Evolutionary conservation across 2,329 filamentous ascomycete species (phyloP), one percentile per base, ranked within the genome.

Genomic region (Aspergillus sp.): DNA sequence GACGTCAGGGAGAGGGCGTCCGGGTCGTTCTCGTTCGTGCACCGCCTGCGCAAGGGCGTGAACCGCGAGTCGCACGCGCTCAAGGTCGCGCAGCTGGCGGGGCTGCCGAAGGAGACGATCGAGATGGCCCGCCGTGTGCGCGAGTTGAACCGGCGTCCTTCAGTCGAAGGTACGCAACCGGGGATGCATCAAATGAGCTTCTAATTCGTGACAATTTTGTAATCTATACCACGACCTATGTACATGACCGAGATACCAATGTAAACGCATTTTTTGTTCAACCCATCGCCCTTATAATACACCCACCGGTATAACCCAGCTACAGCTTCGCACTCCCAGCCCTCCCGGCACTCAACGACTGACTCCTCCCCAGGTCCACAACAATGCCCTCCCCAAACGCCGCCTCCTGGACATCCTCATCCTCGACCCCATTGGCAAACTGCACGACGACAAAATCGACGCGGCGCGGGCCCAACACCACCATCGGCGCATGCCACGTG

Each of bases 401-500:
- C 16, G 89, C 84, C 72, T 96, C 86, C 76, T 99, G 91, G 64
- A 91, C 96, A 72, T 99, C 94, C 74, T 97, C 93, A 1, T 81
- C 75, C 0, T 75, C 82, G 11, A 94, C 87, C 2, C 89, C 91
- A 71, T 95, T 97, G 31, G 86, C 86, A 75, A 89, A 94, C 76
- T 97, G 93, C 60, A 89, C 83, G 2, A 97, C 93, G 4, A 96
- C 83, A 71, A 97, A 97, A 67, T 94, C 90, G 45, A 97, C 78
- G 17, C 85, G 79, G 49, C 77, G 74, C 42, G 74, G 70, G 1
- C 92, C 92, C 45, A 97, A 72, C 14, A 90, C 91, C 13, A 91
- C 88, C 93, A 99, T 97, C 0, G 94, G 94, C 56, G 93, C 91
- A 77, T 99, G 94, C 93, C 87, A 99, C 49, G 91, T 97, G 4